Evolutionary conservation across 345 rosid genomes (phyloP), one percentile per base, ranked within the genome.

Genomic region (Aegle marmelos): DNA sequence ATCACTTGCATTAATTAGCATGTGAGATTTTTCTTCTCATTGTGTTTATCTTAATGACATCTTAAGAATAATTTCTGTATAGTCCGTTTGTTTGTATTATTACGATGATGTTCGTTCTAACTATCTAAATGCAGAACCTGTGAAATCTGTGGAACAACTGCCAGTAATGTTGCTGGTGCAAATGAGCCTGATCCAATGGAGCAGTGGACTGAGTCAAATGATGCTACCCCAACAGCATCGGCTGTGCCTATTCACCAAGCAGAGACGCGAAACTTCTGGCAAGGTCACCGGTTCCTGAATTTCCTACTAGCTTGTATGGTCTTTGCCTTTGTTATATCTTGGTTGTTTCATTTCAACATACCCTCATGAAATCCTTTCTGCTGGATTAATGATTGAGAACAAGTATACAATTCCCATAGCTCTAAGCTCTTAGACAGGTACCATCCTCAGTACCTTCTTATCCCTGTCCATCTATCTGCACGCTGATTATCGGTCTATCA

Each of bases 331-430:
- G 96, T 94, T 19, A 89, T 94, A 80, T 94, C 98, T 50, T 94
- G 98, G 98, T 94, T 94, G 73, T 90, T 94, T 76, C 98, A 90
- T 85, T 93, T 94, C 90, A 93, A 93, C 79, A 86, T 94, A 60
- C 93, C 94, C 24, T 85, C 93, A 1, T 84, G 82, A 79, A 83
- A 76, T 76, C 73, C 59, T 54, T 41, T 57, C 53, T 27, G 25
- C 34, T 3, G 30, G 50, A 61, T 72, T 67, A 59, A 73, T 28
- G 72, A 65, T 50, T 75, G 60, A 36, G 75, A 69, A 70, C 25
- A 60, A 50, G 62, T 16, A 74, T 19, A 56, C 37, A 70, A 9
- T 17, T 59, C 36, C 45, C 45, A 9, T 61, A 1, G 67, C 57
- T 78, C 67, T 21, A 66, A 60, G 73, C 24, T 25, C 54, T 13